Evolutionary conservation across 2,329 filamentous ascomycete genomes (phyloP).

Genomic region (Monosporascus sp.): DNA sequence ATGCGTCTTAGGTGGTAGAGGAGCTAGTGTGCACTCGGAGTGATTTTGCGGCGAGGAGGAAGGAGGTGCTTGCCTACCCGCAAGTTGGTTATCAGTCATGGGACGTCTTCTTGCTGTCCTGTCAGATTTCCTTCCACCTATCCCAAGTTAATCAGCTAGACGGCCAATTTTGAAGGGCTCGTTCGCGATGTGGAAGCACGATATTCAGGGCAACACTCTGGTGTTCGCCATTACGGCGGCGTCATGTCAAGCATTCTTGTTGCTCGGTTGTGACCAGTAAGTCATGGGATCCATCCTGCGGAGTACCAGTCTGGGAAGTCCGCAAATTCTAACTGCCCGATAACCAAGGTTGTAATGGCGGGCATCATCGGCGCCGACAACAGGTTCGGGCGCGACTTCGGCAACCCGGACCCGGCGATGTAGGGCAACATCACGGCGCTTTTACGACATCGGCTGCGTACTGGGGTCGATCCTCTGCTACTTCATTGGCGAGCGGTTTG

Average conservation of each 20-base stretch:
- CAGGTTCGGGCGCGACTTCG: slow-evolving; percentile 32
- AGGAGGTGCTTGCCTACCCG: not conserved
- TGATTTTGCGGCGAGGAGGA: not conserved
- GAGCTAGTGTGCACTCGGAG: not conserved
- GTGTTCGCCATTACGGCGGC: slow-evolving; percentile 24
- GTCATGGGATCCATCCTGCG: not conserved
- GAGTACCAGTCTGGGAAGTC: not conserved
- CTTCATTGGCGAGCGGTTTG: slow-evolving; percentile 35
- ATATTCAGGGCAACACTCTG: slow-evolving; percentile 10
- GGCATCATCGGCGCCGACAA: slow-evolving; percentile 34
- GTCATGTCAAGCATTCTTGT: slow-evolving; percentile 34
- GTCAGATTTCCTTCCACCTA: not conserved
- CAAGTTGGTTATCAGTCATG: not conserved
- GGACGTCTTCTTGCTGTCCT: not conserved
- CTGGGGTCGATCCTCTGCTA: slow-evolving; percentile 25
- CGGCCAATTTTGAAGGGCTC: not conserved
- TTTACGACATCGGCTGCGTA: slow-evolving; percentile 31
- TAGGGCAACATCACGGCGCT: slow-evolving; percentile 30
- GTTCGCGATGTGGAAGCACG: slow-evolving; percentile 11
- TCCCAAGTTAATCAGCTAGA: not conserved
- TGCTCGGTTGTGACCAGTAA: slow-evolving; percentile 30
- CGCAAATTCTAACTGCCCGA: not conserved
- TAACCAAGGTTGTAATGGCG: slow-evolving; percentile 23
- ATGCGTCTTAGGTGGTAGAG: not conserved
- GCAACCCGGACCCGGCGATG: slow-evolving; percentile 30